Base-by-base conservation (phyloP, 257 asterid genomes). In the Nicotiana tabacum region DNA sequence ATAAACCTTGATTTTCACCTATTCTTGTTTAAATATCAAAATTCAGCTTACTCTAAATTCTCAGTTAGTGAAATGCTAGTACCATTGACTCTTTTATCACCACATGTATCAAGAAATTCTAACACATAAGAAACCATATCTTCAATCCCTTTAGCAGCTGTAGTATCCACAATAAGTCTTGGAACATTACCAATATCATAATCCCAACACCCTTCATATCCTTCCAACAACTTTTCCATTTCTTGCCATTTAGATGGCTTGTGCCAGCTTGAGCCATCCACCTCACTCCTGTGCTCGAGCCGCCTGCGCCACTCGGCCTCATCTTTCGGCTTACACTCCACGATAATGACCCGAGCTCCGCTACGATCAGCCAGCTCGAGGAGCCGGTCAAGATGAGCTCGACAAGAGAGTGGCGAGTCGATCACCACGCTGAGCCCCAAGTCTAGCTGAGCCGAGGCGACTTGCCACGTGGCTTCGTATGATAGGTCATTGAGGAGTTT, bases 131-230 rank as follows among this genome's bases (percentile, higher is more conserved):
- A 80, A 62, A 89, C 93, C 85, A 89, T 15, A 35, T 89, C 86
- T 6, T 56, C 87, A 29, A 86, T 57, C 51, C 72, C 83, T 57
- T 87, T 76, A 30, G 65, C 13, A 10, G 87, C 81, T 2, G 98
- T 91, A 2, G 98, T 94, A 68, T 94, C 96, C 91, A 92, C 67
- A 66, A 87, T 90, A 21, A 91, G 80, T 86, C 86, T 91, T 30
- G 91, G 86, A 82, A 92, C 93, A 6, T 84, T 86, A 4, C 90
- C 95, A 30, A 89, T 84, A 57, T 91, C 98, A 87, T 94, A 94
- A 57, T 94, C 95, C 94, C 96, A 92, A 77, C 98, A 92, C 57
- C 91, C 91, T 57, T 82, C 91, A 81, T 94, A 94, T 8, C 83
- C 86, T 69, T 89, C 93, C 92, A 94, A 57, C 82, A 92, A 62